Evolutionary conservation across 805 yeast species (phyloP).

Genomic region (Candida hungchunana): DNA sequence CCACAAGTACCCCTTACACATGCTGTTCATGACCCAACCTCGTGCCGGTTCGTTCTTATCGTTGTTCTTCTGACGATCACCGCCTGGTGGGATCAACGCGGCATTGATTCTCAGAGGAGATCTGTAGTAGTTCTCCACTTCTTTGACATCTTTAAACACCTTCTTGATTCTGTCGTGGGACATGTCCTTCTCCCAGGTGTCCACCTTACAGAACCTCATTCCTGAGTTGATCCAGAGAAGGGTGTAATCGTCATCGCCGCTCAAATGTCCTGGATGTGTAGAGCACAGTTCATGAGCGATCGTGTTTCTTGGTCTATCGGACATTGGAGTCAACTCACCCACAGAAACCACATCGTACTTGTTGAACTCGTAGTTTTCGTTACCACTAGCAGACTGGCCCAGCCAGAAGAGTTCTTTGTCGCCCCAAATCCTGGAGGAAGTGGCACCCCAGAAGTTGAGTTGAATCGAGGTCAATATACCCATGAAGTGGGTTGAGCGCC

Average conservation of each 20-base stretch:
- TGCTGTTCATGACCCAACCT: constrained; percentile 48
- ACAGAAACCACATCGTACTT: constrained; percentile 34
- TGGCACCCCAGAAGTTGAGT: constrained; percentile 36
- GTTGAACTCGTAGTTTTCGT: constrained; percentile 36
- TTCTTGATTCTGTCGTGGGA: constrained; percentile 29
- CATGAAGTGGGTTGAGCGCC: constrained; percentile 22
- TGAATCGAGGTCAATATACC: constrained; percentile 22
- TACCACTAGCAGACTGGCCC: constrained; percentile 45
- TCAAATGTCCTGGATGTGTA: constrained; percentile 59
- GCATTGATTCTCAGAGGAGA: constrained; percentile 39
- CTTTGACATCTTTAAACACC: constrained; percentile 6
- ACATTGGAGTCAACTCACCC: constrained; percentile 30
- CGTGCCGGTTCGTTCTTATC: constrained; percentile 40
- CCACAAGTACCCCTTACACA: constrained; percentile 55
- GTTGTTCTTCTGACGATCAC: constrained; percentile 26
- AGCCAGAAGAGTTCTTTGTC: constrained; percentile 80
- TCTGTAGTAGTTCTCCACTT: constrained; percentile 27
- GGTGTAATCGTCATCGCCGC: constrained; percentile 42
- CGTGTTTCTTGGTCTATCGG: constrained; percentile 18
- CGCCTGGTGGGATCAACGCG: constrained; percentile 49
- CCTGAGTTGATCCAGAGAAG: constrained; percentile 72
- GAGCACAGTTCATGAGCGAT: constrained; percentile 46
- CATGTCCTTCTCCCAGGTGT: constrained; percentile 31
- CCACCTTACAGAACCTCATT: constrained; percentile 50
- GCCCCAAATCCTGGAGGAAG: constrained; percentile 62